Base-by-base conservation (phyloP, 1,284 basidiomycete species). In the Mycena citricolor region DNA sequence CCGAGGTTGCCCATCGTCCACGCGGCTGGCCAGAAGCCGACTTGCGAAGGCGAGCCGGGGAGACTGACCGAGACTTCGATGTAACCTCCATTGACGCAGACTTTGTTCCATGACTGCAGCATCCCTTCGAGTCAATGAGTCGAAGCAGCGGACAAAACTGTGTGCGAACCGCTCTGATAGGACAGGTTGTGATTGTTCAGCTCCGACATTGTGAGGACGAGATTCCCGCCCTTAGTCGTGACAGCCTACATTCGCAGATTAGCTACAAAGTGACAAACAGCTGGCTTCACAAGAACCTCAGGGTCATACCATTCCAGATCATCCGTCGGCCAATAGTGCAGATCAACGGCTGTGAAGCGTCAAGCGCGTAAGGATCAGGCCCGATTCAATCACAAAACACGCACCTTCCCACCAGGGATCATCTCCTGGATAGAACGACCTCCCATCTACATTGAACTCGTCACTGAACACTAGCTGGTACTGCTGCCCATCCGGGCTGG, bases 61-160 rank as follows among this genome's bases (percentile, higher is more conserved):
- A 97, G 68, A 57, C 85, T 90, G 19, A 94, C 64, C 12, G 78
- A 77, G n/a, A 85, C 78, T 61, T 94, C 91, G 46, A 97, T 74
- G 61, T 93, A 93, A 2, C 92, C 94, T 0, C 90, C 91, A 3
- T 86, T 94, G 65, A 95, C 97, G 68, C 94, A 97, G 50, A 97
- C 68, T 63, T 93, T 90, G 66, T 95, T 95, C 93, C 92, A 95
- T 4, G 80, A 72, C 47, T 78, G 76, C 20, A 90, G 49, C 87
- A 90, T 89, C 23, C 81, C 84, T 80, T 52, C 39, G 17, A 13
- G 46, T 23, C 52, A 23, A 14, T 39, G 3, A 30, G 44, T 33
- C 2, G 32, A 31, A 7, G 20, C 6, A 20, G 7, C 14, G 8
- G 25, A 31, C 10, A 8, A 35, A 23, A 16, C 25, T 40, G 44